Conservation (phyloP, 495 filamentous ascomycete genomes). For the Neohortaea acidophila region DNA sequence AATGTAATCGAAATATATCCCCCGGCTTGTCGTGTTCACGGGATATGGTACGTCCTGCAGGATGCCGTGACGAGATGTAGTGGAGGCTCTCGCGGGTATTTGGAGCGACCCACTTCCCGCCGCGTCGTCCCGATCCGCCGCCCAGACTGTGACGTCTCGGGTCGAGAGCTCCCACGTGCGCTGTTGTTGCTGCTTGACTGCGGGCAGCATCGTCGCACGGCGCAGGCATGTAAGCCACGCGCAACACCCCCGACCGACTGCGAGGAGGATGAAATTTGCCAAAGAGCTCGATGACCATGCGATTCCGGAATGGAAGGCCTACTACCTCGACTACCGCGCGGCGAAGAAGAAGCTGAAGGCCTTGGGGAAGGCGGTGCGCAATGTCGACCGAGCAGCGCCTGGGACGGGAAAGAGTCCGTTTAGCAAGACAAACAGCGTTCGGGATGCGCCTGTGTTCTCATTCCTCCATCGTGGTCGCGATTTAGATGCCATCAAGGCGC, state of each 20-base stretch:
- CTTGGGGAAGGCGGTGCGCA: constrained; percentile 50
- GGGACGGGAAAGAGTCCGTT: constrained; percentile 6
- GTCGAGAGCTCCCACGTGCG: too few relatives aligned
- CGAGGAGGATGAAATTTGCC: constrained; percentile 50
- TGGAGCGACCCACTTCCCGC: too few relatives aligned
- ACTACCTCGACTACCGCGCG: constrained; percentile 82
- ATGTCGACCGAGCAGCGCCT: constrained; percentile 3
- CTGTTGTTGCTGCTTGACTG: too few relatives aligned
- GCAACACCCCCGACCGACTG: neutral
- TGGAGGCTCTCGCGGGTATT: too few relatives aligned
- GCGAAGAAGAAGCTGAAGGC: constrained; percentile 86
- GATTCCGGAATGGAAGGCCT: constrained; percentile 83
- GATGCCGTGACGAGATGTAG: too few relatives aligned
- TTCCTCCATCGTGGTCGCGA: constrained; percentile 24
- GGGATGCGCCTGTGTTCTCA: constrained; percentile 25
- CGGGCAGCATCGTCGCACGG: too few relatives aligned
- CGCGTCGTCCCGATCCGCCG: too few relatives aligned
- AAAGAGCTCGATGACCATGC: constrained; percentile 75
- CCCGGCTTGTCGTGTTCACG: too few relatives aligned
- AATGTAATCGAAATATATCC: too few relatives aligned
- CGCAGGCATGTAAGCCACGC: too few relatives aligned
- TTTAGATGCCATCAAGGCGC: neutral
- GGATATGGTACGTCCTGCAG: too few relatives aligned
- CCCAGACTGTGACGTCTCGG: too few relatives aligned
- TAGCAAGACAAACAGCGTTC: constrained; percentile 17